A percentile compares a stretch with the other conserved stretches of the same genome.
phyloP scores from a whole-genome alignment of 2,329 filamentous ascomycete species.

The Ceratocystis smalleyi region DNA sequence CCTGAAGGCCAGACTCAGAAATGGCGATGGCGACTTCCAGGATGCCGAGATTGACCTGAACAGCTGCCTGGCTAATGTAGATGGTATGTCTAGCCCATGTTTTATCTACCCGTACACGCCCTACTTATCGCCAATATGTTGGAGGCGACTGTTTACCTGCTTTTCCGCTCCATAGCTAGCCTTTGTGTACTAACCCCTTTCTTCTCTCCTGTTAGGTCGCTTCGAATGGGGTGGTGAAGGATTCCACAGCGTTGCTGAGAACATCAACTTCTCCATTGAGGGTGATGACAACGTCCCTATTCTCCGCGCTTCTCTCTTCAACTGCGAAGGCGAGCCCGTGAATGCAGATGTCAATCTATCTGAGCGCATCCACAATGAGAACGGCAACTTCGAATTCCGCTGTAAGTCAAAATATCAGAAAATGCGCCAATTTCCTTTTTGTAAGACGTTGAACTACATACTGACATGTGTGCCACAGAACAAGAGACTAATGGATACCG shows the following conservation, averaged over 20 bases:
- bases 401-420: conserved; percentile 19
- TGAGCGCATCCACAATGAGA: conserved; percentile 38
- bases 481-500: background rate
- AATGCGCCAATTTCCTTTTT: background rate
- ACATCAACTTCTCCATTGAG: conserved; percentile 35
- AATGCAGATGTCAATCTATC: conserved; percentile 38
- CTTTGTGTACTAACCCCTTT: background rate
- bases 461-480: background rate
- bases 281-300: conserved; percentile 35
- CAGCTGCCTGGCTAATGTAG: conserved; percentile 37
- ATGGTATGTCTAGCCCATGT: conserved; percentile 26
- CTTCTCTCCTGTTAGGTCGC: conserved; percentile 1
- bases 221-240: conserved; percentile 19
- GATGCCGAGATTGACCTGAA: conserved; percentile 38
- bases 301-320: conserved; percentile 34
- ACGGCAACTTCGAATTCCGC: conserved; percentile 30
- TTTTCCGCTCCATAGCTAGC: background rate
- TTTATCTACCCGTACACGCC: background rate
- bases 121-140: no score
- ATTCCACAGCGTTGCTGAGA: conserved; percentile 32
- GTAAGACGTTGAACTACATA: background rate
- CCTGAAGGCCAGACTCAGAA: conserved; percentile 30
- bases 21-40: conserved; percentile 28
- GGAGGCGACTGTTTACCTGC: background rate
- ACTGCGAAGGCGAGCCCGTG: conserved; percentile 28